Evolutionary conservation across 371 early-diverging fungal species (phyloP).

Genomic region (Apophysomyces trapeziformis): DNA sequence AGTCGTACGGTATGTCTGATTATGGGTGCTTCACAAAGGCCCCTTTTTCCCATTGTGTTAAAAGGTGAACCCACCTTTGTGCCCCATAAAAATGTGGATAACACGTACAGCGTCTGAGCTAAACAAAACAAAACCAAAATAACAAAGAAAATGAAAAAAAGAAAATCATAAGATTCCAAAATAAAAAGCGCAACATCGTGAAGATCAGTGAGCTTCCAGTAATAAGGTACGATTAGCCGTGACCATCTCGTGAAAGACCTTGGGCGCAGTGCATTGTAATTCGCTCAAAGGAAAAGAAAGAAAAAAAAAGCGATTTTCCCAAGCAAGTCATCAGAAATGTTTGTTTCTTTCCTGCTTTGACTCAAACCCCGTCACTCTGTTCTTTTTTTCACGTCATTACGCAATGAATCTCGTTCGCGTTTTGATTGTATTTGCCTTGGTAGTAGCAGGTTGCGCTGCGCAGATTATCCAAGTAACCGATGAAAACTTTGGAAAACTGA

Average conservation of each 20-base stretch:
- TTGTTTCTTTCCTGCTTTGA: not conserved
- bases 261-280: no score
- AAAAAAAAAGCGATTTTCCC: not conserved
- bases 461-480: slow-evolving; percentile 40
- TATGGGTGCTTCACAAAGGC: not conserved
- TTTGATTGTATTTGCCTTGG: not conserved
- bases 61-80: slow-evolving; percentile 9
- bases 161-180: no score
- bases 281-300: no score
- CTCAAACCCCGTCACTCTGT: slow-evolving; percentile 4
- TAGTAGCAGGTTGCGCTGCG: slow-evolving; percentile 19
- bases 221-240: no score
- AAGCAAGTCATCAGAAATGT: not conserved
- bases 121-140: not conserved
- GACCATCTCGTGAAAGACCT: no score
- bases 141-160: no score
- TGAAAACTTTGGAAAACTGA: slow-evolving; percentile 34
- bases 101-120: not conserved
- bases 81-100: not conserved
- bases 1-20: not conserved
- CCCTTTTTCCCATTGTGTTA: slow-evolving; percentile 7
- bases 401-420: not conserved
- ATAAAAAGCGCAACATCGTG: no score
- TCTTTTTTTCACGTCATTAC: not conserved
- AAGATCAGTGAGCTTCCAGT: no score